Evolutionary conservation across 164 flowering plant genomes (phyloP), one percentile per base, ranked within the genome.

Genomic region (Berberis thunbergii): DNA sequence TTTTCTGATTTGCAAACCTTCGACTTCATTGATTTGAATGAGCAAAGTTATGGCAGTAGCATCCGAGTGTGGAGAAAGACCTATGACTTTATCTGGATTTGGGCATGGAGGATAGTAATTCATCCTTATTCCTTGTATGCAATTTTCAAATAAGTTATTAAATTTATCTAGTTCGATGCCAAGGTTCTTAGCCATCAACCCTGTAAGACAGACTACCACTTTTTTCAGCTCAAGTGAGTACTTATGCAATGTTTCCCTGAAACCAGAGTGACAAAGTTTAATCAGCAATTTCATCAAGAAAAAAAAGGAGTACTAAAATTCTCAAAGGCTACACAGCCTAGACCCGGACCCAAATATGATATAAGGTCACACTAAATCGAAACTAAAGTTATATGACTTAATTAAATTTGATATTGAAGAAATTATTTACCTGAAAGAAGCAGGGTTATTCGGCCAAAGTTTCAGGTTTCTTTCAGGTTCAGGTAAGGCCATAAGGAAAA

Each of bases 391-490:
- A 26, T 26, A 26, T 0, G 26, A 26, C 26, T 26, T 26, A 38
- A 3, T 8, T 4, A 7, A 4, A n/a, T 3, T n/a, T n/a, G 5
- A 7, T 26, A 26, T 4, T 2, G 5, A 13, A 3, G 4, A 3
- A 26, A 26, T 56, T 56, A 56, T 3, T 49, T 65, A 78, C 84
- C 82, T 78, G 71, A 79, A 76, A 46, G 80, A 60, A 43, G 64
- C 7, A 26, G 86, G 80, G 38, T 2, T 48, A 1, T 59, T 68
- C 0, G 83, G 82, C 82, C 83, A 82, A 41, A 80, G 41, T 57
- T 49, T 63, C 62, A 73, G 38, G 41, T 74, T 73, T 62, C 79
- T 75, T 2, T 43, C 45, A 49, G 60, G 11, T 4, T 45, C 11
- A 45, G 85, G 84, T 1, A 39, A 65, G 4, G 76, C 3, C 38